These are phyloP conservation scores for Fusarium zealandicum DNA, from an alignment of 2,329 filamentous ascomycete species.

Conservation along the genomic window DNA sequence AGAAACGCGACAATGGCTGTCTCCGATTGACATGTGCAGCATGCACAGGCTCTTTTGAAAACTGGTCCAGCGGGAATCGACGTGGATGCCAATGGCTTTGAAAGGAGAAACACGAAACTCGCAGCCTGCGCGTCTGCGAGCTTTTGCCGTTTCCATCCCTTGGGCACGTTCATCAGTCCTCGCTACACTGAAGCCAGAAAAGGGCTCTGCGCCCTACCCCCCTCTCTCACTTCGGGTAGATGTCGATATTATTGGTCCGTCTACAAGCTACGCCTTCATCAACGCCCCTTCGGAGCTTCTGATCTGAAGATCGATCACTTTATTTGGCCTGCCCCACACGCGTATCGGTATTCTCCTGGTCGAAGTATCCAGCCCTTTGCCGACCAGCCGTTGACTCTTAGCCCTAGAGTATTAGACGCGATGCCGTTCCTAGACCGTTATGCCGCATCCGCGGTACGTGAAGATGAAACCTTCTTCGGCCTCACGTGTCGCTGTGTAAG, in stretches of 20 bases:
- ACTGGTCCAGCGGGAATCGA: constrained; percentile 33
- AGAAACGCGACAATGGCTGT: constrained; percentile 17
- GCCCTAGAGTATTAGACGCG: constrained; percentile 25
- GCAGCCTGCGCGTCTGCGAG: constrained; percentile 23
- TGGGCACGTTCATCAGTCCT: constrained; percentile 21
- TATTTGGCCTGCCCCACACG: constrained; percentile 28
- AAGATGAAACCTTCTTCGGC: constrained; percentile 39
- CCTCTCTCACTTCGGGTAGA: constrained; percentile 42
- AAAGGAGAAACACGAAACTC: constrained; percentile 35
- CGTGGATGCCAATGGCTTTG: constrained; percentile 29
- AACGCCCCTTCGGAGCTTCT: constrained; percentile 31
- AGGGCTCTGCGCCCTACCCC: constrained; percentile 30
- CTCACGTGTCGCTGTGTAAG: constrained; percentile 41
- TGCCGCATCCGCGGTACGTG: constrained; percentile 38
- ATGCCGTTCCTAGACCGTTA: constrained; percentile 32
- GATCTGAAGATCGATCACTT: constrained; percentile 29
- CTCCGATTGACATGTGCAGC: constrained; percentile 20
- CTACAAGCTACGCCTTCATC: constrained; percentile 30
- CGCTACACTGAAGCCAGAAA: constrained; percentile 23
- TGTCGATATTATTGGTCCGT: constrained; percentile 40
- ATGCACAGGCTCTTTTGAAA: constrained; percentile 21
- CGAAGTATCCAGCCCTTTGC: constrained; percentile 20
- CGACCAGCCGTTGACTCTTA: constrained; percentile 22
- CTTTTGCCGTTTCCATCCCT: constrained; percentile 27
- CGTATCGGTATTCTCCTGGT: constrained; percentile 23